Evolutionary conservation across 768 basidiomycete genomes (phyloP).

Genomic region (Mycena crocata): DNA sequence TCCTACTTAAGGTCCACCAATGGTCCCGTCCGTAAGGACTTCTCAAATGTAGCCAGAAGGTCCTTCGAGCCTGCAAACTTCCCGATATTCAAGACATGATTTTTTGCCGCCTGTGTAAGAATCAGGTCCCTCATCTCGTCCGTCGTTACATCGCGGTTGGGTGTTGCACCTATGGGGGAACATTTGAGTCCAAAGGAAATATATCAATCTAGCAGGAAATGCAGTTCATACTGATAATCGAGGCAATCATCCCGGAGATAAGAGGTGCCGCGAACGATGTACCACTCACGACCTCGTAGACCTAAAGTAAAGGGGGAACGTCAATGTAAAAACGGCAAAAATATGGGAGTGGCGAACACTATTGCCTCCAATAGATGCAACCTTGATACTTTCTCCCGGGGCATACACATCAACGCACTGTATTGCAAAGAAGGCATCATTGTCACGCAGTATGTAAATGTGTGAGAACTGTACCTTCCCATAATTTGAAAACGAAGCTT

Average conservation of each 20-base stretch:
- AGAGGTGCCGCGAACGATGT: slow-evolving; percentile 3
- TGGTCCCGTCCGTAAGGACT: too few species aligned
- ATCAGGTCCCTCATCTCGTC: too few species aligned
- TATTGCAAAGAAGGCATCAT: not conserved
- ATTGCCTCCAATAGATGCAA: not conserved
- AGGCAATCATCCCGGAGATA: not conserved
- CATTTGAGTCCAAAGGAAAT: too few species aligned
- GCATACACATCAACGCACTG: slow-evolving; percentile 5
- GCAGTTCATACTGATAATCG: slow-evolving; percentile 17
- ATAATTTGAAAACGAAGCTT: not conserved
- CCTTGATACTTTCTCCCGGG: not conserved
- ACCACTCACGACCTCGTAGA: not conserved
- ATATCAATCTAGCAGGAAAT: slow-evolving; percentile 18
- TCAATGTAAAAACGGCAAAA: too few species aligned
- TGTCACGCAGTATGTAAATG: not conserved
- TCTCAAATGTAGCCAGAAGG: too few species aligned
- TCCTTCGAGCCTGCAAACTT: too few species aligned
- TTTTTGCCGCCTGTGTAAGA: too few species aligned
- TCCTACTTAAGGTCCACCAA: too few species aligned
- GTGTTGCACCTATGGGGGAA: too few species aligned
- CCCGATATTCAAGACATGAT: too few species aligned
- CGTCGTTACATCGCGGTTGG: too few species aligned
- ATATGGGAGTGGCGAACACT: not conserved
- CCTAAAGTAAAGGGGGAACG: too few species aligned
- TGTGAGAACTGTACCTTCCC: not conserved